Evolutionary conservation across 495 filamentous ascomycete genomes (phyloP), one percentile per base, ranked within the genome.

Genomic region (Hyaloscypha bicolor): DNA sequence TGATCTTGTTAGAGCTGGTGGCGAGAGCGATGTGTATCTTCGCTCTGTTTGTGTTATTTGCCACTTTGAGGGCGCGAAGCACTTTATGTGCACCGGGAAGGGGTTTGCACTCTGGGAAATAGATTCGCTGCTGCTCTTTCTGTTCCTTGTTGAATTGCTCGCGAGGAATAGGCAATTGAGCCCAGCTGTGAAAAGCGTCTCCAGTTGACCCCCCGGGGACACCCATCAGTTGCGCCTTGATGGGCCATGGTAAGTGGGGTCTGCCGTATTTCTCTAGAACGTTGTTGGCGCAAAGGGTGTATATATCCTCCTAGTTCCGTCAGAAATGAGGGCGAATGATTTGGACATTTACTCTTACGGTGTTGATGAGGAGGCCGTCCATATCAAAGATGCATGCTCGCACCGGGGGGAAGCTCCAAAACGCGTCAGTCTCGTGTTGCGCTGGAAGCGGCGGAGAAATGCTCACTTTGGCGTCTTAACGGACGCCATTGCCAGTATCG

Each of bases 371-470:
- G 29, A 76, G 73, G 9, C 79, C 79, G 67, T 82, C 80, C 55
- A 81, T 71, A 67, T 81, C 80, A 66, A 82, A 82, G 48, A 82
- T 79, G 65, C 79, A 81, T 67, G 79, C 79, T 48, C 79, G 78
- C 67, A 81, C 63, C 35, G 75, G 75, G 0, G 78, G 77, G 33
- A 80, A 77, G 51, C 69, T 69, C 53, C 16, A 19, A 4, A 48
- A 12, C 11, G 9, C 16, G 16, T 48, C 42, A 48, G 42, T 48
- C 16, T 48, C 42, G 16, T 16, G 42, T 4, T 37, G 8, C 6
- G 11, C 42, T 14, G 16, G 3, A 14, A 48, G 42, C 16, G 16
- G 8, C 16, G 42, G 42, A 48, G 9, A 4, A 19, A 19, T 48
- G 11, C 42, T 48, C 35, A 48, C 42, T 48, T 19, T 48, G 42